Percentiles rank a stretch among this genome's conserved stretches.
Conservation (phyloP, 805 yeast genomes). For the Candida ovalis region DNA sequence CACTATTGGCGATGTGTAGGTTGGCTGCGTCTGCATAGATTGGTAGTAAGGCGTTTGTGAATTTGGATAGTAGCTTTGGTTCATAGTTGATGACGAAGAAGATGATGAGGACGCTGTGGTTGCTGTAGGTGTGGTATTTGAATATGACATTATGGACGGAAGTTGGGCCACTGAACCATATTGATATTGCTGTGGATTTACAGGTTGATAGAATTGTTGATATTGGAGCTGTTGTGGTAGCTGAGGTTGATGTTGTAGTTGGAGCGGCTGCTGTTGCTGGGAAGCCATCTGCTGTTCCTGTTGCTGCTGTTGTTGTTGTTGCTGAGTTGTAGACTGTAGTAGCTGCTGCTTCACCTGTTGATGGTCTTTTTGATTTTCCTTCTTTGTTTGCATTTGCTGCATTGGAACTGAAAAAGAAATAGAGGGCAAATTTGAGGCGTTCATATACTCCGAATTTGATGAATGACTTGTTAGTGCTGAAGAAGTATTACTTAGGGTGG, state of each 20-base stretch:
- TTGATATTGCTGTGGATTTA: not conserved
- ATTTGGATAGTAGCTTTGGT: not conserved
- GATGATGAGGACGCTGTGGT: not conserved
- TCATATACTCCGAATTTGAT: not conserved
- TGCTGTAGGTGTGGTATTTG: not conserved
- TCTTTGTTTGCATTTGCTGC: not conserved
- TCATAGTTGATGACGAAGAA: not conserved
- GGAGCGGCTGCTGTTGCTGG: constrained; percentile 4
- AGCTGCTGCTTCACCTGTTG: not conserved
- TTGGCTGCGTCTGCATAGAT: not conserved
- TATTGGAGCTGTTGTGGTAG: not conserved
- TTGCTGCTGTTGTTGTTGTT: constrained; percentile 2
- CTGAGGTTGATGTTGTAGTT: constrained; percentile 3
- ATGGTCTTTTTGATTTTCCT: not conserved
- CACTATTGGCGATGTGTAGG: not conserved
- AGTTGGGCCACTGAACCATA: not conserved
- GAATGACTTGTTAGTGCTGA: not conserved
- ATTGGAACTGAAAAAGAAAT: not conserved
- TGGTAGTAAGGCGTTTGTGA: constrained; percentile 1
- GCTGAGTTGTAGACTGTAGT: not conserved
- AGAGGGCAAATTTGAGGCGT: not conserved
- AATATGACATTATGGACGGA: not conserved
- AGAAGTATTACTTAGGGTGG: not conserved
- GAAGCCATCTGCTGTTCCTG: constrained; percentile 2
- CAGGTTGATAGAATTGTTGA: not conserved